Conservation (phyloP, 371 early-diverging fungal species). For the Apophysomyces ossiformis region DNA sequence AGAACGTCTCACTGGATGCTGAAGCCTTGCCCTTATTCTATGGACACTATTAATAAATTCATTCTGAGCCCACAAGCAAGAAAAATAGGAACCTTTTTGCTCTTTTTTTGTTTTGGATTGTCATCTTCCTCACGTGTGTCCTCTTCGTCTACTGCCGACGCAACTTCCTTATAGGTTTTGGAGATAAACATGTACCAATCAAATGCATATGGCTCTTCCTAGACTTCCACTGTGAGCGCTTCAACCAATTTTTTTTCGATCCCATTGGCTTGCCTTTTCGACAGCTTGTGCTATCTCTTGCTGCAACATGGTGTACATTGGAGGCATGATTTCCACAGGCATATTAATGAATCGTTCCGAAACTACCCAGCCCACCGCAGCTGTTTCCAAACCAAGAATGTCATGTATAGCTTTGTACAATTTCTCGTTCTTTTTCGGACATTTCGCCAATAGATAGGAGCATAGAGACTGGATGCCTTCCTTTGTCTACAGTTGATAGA, state of each 20-base stretch:
- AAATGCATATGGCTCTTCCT: conserved; percentile 76
- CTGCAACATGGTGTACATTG: conserved; percentile 86
- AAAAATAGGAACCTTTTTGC: conserved; percentile 42
- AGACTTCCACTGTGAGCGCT: conserved; percentile 1
- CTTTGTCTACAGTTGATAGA: conserved; percentile 47
- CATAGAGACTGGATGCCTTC: conserved; percentile 57
- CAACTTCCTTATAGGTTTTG: conserved; percentile 85
- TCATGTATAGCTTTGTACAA: conserved; percentile 46
- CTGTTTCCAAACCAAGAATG: conserved; percentile 44
- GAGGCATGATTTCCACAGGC: conserved; percentile 92
- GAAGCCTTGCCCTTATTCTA: conserved; percentile 12
- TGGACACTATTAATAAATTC: neutral
- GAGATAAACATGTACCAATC: conserved; percentile 83
- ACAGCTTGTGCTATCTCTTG: conserved; percentile 83
- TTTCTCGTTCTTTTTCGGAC: conserved; percentile 55
- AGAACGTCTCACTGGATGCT: conserved; percentile 53
- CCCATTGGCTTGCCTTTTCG: conserved; percentile 60
- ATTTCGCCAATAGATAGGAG: conserved; percentile 70
- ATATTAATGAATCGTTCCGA: conserved; percentile 94
- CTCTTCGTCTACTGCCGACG: conserved; percentile 64
- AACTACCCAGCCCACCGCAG: conserved; percentile 74
- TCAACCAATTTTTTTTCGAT: neutral
- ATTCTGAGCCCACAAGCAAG: neutral
- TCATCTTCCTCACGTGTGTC: conserved; percentile 51
- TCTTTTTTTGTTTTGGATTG: conserved; percentile 27